Base-by-base conservation (phyloP, 2,329 filamentous ascomycete species). In the Akanthomyces lecanii region DNA sequence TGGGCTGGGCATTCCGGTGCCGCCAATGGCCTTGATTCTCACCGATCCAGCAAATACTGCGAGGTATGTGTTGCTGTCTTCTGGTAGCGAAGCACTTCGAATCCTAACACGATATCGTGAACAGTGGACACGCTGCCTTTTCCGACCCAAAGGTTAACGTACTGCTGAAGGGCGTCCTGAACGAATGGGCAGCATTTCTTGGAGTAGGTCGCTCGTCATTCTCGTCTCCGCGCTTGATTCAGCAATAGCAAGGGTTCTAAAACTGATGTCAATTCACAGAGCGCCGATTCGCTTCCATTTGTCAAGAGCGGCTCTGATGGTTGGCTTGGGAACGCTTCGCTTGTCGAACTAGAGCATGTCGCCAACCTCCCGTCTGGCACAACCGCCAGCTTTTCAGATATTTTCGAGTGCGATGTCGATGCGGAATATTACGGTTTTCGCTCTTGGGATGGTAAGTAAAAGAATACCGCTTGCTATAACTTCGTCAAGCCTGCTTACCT, bases 371-470 rank as follows among this genome's bases (percentile, higher is more conserved):
- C 81, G 0, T 68, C 72, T 21, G 68, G 74, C 58, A 76, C 80
- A 0, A 62, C 67, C 21, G 71, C 79, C 69, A 78, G 73, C 54
- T 88, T 88, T 64, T 80, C 87, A 63, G 79, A 88, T 21, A 78
- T 88, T 69, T 89, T 83, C 71, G 67, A 81, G 21, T 89, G 87
- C 70, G 82, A 89, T 48, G 80, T 85, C 0, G 73, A 70, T 0
- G 77, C 78, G 5, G 74, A 81, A 66, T 71, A 86, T 69, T 79
- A 84, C 65, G 87, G 88, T 21, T 90, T 78, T 76, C 82, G 78
- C 62, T 89, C 85, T 0, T 90, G 88, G 88, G 88, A 91, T 64
- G 77, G 80, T 81, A 70, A 70, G 71, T 62, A n/a, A 0, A 11
- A 6, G 0, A 11, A 6, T 1, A 1, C 4, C 11, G 4, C 7